These are phyloP conservation scores for Debaryomyces udenii DNA, from an alignment of 1,139 yeast genomes.

Conservation along the genomic window DNA sequence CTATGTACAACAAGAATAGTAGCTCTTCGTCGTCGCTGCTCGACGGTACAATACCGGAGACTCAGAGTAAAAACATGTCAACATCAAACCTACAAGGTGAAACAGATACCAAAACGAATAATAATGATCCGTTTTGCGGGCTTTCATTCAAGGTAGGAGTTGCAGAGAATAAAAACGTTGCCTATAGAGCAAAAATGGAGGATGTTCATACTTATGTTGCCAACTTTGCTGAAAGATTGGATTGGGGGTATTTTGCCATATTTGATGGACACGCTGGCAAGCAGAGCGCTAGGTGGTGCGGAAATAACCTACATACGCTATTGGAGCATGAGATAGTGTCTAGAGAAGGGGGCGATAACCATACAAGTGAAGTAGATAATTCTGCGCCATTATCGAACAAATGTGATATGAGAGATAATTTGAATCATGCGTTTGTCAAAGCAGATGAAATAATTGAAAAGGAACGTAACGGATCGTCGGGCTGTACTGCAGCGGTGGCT, in stretches of 20 bases:
- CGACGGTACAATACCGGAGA: neutral
- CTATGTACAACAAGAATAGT: neutral
- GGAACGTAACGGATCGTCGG: slow-evolving; percentile 68
- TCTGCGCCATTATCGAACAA: slow-evolving; percentile 21
- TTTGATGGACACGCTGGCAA: slow-evolving; percentile 99
- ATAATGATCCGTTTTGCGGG: slow-evolving; percentile 47
- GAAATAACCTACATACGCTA: slow-evolving; percentile 76
- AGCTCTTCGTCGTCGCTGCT: slow-evolving; percentile 1
- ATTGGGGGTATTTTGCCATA: slow-evolving; percentile 94
- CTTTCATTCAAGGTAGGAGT: slow-evolving; percentile 81
- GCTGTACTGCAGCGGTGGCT: slow-evolving; percentile 96
- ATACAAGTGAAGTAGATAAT: slow-evolving; percentile 12
- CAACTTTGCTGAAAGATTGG: slow-evolving; percentile 84
- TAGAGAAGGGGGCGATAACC: slow-evolving; percentile 12
- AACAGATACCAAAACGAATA: slow-evolving; percentile 1
- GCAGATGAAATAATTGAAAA: slow-evolving; percentile 73
- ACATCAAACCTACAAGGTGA: slow-evolving; percentile 1
- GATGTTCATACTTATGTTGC: slow-evolving; percentile 95
- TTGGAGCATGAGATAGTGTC: slow-evolving; percentile 54
- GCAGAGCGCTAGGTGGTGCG: slow-evolving; percentile 94
- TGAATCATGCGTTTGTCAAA: slow-evolving; percentile 63
- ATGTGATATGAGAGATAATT: slow-evolving; percentile 49
- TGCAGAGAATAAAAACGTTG: slow-evolving; percentile 80
- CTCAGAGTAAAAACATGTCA: neutral
- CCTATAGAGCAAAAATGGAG: slow-evolving; percentile 90